Base-by-base conservation (phyloP, 352 stramenopile species). In the Phytophthora boehmeriae region DNA sequence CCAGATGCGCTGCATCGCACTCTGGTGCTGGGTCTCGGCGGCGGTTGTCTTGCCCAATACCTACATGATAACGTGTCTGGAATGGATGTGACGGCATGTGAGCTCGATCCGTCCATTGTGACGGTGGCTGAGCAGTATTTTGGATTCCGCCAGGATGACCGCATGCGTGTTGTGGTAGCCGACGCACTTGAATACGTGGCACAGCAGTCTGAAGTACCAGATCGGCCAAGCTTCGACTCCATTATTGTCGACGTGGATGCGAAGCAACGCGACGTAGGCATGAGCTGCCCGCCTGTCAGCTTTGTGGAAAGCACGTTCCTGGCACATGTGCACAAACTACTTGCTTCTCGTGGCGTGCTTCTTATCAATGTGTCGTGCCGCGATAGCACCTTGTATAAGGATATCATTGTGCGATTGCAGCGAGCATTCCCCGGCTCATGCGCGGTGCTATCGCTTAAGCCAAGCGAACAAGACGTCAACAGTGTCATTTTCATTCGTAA, bases 171-270 rank as follows among this genome's bases (percentile, higher is more conserved):
- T 11, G 54, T 81, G 19, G 62, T 90, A 8, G 59, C 57, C 11
- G 78, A 92, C 45, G 81, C 80, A 16, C 50, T 90, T 8, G 65
- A 75, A 9, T 83, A 76, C 23, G 63, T 86, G 17, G 64, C 63
- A 11, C 55, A 83, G n/a, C 59, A 73, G 44, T 61, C 54, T 17
- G 30, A 51, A 1, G 32, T 44, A 14, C 34, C 35, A 9, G 61
- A 60, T 17, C 71, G 59, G 22, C 51, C 43, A 11, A 63, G 14
- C 10, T 83, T 76, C 42, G 69, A 90, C 59, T 83, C 76, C 16
- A 82, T 95, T 34, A 72, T 93, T 39, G 60, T 95, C 19, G 86
- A 95, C 50, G 86, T 95, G 19, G 86, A 95, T 59, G 79, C 82
- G 28, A 92, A 92, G 54, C 66, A 81, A 55, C 61, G 60, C 11